phyloP scores from a whole-genome alignment of 139 green algal species.

The Closterium sp. region DNA sequence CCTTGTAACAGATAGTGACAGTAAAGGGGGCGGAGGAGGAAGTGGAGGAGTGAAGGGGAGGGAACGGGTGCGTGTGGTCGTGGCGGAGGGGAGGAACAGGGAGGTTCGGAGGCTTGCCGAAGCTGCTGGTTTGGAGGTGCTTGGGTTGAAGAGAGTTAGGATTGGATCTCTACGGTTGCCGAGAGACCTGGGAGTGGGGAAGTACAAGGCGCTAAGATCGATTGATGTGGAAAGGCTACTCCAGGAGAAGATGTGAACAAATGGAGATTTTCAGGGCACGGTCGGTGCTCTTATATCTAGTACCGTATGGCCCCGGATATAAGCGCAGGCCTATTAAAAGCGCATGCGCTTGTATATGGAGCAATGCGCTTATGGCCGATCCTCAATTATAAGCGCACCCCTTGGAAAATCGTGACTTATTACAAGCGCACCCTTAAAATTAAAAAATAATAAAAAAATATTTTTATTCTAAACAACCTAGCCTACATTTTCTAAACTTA shows the following conservation, averaged over 20 bases:
- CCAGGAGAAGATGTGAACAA: background rate
- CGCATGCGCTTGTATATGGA: no score
- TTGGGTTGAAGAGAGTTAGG: background rate
- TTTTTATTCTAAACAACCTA: no score
- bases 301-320: no score
- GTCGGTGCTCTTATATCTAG: no score
- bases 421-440: no score
- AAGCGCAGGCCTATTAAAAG: no score
- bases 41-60: background rate
- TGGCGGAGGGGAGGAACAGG: slow-evolving; percentile 26
- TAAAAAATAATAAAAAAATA: no score
- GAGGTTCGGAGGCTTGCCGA: slow-evolving; percentile 25
- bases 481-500: no score
- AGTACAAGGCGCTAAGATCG: background rate
- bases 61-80: slow-evolving; percentile 14
- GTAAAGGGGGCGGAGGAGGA: background rate
- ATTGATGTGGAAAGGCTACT: background rate
- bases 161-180: background rate
- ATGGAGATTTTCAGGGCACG: background rate
- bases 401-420: no score
- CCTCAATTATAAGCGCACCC: no score
- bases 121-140: slow-evolving; percentile 16
- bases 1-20: background rate
- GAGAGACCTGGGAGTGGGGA: background rate
- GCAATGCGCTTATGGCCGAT: no score